These are phyloP conservation scores for Terana coerulea DNA, from an alignment of 768 basidiomycete genomes.

Conservation along the genomic window DNA sequence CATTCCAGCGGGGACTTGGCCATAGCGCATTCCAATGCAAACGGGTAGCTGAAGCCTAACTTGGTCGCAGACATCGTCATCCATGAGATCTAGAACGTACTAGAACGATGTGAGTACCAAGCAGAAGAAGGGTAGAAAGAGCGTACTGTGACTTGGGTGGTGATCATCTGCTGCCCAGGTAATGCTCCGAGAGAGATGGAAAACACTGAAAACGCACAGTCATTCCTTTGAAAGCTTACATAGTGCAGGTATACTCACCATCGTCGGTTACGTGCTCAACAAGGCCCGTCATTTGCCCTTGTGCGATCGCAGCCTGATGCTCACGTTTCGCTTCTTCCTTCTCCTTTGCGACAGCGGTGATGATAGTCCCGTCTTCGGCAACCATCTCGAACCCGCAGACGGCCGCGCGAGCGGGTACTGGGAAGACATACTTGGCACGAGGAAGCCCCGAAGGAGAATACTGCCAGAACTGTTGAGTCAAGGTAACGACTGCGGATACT, in stretches of 20 bases:
- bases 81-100: slow-evolving; percentile 52
- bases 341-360: slow-evolving; percentile 47
- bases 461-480: slow-evolving; percentile 10
- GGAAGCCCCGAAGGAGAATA: slow-evolving; percentile 24
- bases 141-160: slow-evolving; percentile 40
- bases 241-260: slow-evolving; percentile 36
- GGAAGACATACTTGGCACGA: slow-evolving; percentile 53
- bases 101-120: slow-evolving; percentile 16
- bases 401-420: slow-evolving; percentile 51
- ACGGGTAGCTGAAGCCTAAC: slow-evolving; percentile 54
- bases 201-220: slow-evolving; percentile 43
- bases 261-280: slow-evolving; percentile 49
- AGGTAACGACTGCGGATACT: slow-evolving; percentile 11
- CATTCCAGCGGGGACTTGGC: slow-evolving; percentile 38
- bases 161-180: slow-evolving; percentile 37
- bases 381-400: slow-evolving; percentile 51
- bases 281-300: slow-evolving; percentile 41
- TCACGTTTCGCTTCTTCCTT: slow-evolving; percentile 39
- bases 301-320: slow-evolving; percentile 33
- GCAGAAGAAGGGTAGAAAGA: background rate
- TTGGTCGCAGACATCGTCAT: slow-evolving; percentile 44
- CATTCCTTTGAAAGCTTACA: too few relatives aligned
- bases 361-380: slow-evolving; percentile 37
- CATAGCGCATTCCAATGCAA: slow-evolving; percentile 50
- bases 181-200: slow-evolving; percentile 56